A percentile compares a stretch with the other conserved stretches of the same genome.
Evolutionary conservation across 208 protist genomes (phyloP).

Genomic region (Wallacemonas sp.): DNA sequence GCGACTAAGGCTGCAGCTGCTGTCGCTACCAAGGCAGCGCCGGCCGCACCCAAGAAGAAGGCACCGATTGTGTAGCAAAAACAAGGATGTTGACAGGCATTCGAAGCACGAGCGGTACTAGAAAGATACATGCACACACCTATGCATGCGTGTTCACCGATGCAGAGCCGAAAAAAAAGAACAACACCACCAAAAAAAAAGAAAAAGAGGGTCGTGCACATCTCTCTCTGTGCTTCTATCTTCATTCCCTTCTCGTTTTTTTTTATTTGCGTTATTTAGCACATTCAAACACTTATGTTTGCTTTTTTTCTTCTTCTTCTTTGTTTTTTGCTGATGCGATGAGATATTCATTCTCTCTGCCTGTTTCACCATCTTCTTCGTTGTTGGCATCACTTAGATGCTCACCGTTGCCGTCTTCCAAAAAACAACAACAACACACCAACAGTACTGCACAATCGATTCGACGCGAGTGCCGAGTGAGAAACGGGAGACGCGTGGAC

Average conservation of each 20-base stretch:
- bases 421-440: conserved; percentile 21
- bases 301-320: neutral
- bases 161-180: too few relatives aligned
- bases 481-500: too few relatives aligned
- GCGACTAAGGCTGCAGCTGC: neutral
- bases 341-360: neutral
- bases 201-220: neutral
- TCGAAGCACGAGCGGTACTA: too few relatives aligned
- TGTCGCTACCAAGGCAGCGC: neutral
- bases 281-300: neutral
- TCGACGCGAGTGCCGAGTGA: too few relatives aligned
- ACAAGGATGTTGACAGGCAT: neutral
- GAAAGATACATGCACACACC: too few relatives aligned
- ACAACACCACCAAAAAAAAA: neutral
- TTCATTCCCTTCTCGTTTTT: conserved; percentile 1
- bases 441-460: too few relatives aligned
- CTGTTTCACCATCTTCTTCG: neutral
- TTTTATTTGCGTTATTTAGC: conserved; percentile 6
- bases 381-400: neutral
- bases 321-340: too few relatives aligned
- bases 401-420: neutral
- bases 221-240: neutral
- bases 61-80: neutral
- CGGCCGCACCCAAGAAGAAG: neutral
- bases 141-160: too few relatives aligned